Base-by-base conservation (phyloP, 2,329 filamentous ascomycete species). In the Beauveria sp. region DNA sequence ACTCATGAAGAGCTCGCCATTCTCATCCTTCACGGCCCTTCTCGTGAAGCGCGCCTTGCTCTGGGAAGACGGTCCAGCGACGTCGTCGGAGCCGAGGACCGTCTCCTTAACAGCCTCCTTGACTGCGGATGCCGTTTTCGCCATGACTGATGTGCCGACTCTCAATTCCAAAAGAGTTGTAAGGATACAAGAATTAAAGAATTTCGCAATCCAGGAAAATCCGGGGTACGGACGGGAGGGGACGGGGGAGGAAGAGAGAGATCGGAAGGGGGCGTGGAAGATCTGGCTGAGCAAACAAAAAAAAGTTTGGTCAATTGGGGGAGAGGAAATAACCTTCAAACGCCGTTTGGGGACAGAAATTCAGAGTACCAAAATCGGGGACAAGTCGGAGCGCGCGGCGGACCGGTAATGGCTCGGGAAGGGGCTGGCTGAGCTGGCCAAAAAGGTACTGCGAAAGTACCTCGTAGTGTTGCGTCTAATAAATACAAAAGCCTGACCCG, bases 71-170 rank as follows among this genome's bases (percentile, higher is more conserved):
- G 93, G 77, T 73, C 88, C 81, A 34, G 81, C 76, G 9, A 79
- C 75, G 67, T 83, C 78, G 62, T 82, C 77, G 5, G 75, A 73
- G 68, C 91, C 91, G 64, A 95, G 77, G 69, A 96, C 82, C 68
- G 84, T 85, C 79, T 93, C 91, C 79, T 91, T 96, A 73, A 96
- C 86, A 64, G 83, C 81, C 74, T 88, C 87, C 75, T 84, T 88
- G 67, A 88, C 82, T 64, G 76, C 74, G 62, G 77, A 72, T 62
- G 77, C 72, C 67, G 75, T 78, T 62, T 72, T 69, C 51, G 64
- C 50, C 74, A 76, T 76, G 68, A 58, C 69, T 57, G 51, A 38
- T 50, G 34, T 34, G 42, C 42, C 24, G 52, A 43, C 48, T 31
- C 53, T 54, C 42, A 24, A 59, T 50, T 42, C 45, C 28, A 28